A percentile compares a stretch with the other conserved stretches of the same genome.
Evolutionary conservation across 1,284 basidiomycete species (phyloP).

Genomic region (Porogramme epimiltina): DNA sequence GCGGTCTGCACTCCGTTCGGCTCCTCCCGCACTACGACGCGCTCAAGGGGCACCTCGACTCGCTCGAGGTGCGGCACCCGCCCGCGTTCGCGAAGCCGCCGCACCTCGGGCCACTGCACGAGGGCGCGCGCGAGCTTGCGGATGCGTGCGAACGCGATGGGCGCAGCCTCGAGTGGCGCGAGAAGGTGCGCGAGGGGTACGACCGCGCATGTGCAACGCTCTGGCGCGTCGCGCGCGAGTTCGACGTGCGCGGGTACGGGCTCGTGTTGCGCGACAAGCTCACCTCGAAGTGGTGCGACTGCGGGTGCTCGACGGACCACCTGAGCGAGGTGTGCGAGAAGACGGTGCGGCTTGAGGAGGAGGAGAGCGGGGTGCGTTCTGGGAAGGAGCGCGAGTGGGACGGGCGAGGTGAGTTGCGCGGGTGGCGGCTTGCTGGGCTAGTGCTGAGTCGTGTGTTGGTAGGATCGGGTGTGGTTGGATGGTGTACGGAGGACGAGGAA

Average conservation of each 20-base stretch:
- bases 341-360: conserved; percentile 67
- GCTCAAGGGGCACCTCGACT: conserved; percentile 59
- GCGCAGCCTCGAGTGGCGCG: conserved; percentile 28
- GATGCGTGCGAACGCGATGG: conserved; percentile 59
- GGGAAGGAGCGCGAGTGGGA: conserved; percentile 75
- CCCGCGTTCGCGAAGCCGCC: conserved; percentile 63
- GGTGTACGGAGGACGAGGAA: conserved; percentile 71
- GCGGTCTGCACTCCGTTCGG: conserved; percentile 64
- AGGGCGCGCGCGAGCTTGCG: conserved; percentile 59
- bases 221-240: conserved; percentile 68
- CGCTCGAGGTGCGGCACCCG: conserved; percentile 54
- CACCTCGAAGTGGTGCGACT: conserved; percentile 73
- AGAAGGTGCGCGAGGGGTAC: conserved; percentile 61
- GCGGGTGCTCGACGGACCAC: conserved; percentile 75
- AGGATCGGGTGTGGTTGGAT: conserved; percentile 62
- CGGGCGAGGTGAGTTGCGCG: conserved; percentile 49
- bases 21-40: conserved; percentile 60
- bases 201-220: conserved; percentile 60
- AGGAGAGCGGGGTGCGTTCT: conserved; percentile 49
- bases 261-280: conserved; percentile 68
- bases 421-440: not conserved
- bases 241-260: conserved; percentile 70
- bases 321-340: conserved; percentile 71
- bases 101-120: conserved; percentile 55
- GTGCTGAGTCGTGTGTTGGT: not conserved